Percentiles rank a stretch among this genome's conserved stretches.
Evolutionary conservation across 202 grass and related monocot species (phyloP).

Genomic region (Sporobolus alterniflorus): DNA sequence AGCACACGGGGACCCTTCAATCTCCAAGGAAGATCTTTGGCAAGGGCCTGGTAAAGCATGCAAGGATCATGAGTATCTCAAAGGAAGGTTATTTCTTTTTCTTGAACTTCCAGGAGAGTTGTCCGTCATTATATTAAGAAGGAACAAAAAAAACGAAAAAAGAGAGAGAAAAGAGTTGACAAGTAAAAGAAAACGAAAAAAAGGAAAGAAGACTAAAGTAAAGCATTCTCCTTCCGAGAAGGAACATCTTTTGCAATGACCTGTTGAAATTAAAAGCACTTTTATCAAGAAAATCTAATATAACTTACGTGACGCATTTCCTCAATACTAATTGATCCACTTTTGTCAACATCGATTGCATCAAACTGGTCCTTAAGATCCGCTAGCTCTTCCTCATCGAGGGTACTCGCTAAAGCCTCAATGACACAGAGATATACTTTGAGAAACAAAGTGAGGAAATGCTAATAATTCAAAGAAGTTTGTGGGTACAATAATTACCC

Average conservation of each 20-base stretch:
- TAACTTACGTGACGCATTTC: constrained; percentile 92
- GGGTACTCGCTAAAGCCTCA: constrained; percentile 92
- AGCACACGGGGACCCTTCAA: constrained; percentile 85
- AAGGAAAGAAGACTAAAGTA: background rate
- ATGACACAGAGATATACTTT: constrained; percentile 29
- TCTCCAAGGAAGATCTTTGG: constrained; percentile 99
- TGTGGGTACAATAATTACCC: constrained; percentile 58
- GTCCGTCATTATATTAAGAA: background rate
- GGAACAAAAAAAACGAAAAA: background rate
- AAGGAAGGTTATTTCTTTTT: background rate
- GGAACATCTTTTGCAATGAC: background rate
- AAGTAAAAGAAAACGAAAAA: background rate
- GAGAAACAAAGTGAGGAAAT: constrained; percentile 12
- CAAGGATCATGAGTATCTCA: constrained; percentile 31
- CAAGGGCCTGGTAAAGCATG: constrained; percentile 70
- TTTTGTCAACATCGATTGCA: constrained; percentile 99
- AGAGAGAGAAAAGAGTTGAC: background rate
- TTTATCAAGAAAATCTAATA: constrained; percentile 22
- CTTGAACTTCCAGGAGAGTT: background rate
- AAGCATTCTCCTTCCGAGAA: background rate
- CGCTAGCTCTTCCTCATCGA: constrained; percentile 87
- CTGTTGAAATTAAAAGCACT: constrained; percentile 47
- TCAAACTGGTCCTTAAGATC: constrained; percentile 94
- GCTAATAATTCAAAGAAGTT: background rate
- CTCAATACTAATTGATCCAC: constrained; percentile 92